Base-by-base conservation (phyloP, 2,329 filamentous ascomycete genomes). In the Fusarium vanettenii region DNA sequence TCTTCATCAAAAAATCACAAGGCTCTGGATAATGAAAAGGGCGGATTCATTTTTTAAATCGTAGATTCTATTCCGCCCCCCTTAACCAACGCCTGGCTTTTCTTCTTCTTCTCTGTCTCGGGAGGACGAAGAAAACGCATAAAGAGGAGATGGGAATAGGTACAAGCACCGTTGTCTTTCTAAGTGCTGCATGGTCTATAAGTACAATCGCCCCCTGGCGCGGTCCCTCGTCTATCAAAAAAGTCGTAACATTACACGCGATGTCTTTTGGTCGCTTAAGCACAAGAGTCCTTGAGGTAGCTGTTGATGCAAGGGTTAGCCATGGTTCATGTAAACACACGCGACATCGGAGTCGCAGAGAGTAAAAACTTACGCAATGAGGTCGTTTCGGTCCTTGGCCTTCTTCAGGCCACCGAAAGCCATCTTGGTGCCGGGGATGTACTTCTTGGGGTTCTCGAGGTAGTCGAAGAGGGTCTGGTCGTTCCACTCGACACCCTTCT, bases 361-460 rank as follows among this genome's bases (percentile, higher is more conserved):
- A 20, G 29, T 20, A 20, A 8, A 65, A 73, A 91, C 93, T 82
- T 93, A 96, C 93, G 95, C 95, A 92, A 99, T 98, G 82, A 99
- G 90, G 87, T 99, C 96, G 86, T 98, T 98, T 86, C 97, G 92
- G 90, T 98, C 97, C 94, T 98, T 98, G 84, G 92, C 91, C 94
- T 99, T 99, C 95, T 99, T 99, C 84, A 99, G 92, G 86, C 97
- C 97, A 89, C 97, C 97, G 85, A 98, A 99, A 82, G 97, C 97
- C 97, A 99, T 99, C 95, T 98, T 99, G 89, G 97, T 99, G 81
- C 97, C 97, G 80, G 97, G 97, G 78, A 99, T 98, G 92, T 95
- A 99, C 92, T 98, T 98, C 93, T 99, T 99, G 89, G 97, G 97
- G 93, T 98, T 98, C 92, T 99, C 97, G 83, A 99, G 95, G 92